Evolutionary conservation across 306 rosid species (phyloP), one percentile per base, ranked within the genome.

Genomic region (Datisca glomerata): DNA sequence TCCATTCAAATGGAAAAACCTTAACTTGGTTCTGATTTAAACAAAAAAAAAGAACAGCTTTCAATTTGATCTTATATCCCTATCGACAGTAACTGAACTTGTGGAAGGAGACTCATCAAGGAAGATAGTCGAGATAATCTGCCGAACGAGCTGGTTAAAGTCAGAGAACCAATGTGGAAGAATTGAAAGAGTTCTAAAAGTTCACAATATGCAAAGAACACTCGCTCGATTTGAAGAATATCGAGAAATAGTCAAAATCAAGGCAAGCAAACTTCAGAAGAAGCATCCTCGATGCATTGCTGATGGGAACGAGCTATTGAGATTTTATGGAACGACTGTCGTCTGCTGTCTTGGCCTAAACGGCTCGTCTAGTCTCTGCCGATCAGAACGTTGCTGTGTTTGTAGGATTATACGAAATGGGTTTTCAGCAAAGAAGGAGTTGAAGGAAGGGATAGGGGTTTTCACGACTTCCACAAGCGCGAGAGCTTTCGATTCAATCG

Each of bases 41-140:
- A 6, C 4, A 8, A 28, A 12, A 6, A 2, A 6, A 8, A 5
- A 8, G n/a, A 8, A 31, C n/a, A 31, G 3, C n/a, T 8, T 12
- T 31, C n/a, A 0, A 31, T 31, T 2, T 3, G n/a, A 8, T 31
- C 36, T 3, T 10, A 11, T 4, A 8, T 17, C 36, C 11, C 24
- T 8, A 18, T 11, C 3, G 18, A 5, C 84, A 86, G 96, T 86
- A 29, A 86, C 94, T 47, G 96, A 86, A 31, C 94, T 86, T n/a
- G 78, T 75, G 67, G 96, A 81, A 52, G 96, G 96, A 2, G 96
- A 86, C 62, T 86, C 96, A 21, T 86, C 96, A 19, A 73, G 96
- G 54, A 86, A 78, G 67, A 85, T 79, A 21, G 95, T 85, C 35
- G 93, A 85, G 51, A 85, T 85, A 41, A 85, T 79, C 57, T 85